Percentiles rank a stretch among this genome's conserved stretches.
These are phyloP conservation scores for Tylopilus cervinicoccineus DNA, from an alignment of 768 basidiomycete genomes.

Conservation along the genomic window DNA sequence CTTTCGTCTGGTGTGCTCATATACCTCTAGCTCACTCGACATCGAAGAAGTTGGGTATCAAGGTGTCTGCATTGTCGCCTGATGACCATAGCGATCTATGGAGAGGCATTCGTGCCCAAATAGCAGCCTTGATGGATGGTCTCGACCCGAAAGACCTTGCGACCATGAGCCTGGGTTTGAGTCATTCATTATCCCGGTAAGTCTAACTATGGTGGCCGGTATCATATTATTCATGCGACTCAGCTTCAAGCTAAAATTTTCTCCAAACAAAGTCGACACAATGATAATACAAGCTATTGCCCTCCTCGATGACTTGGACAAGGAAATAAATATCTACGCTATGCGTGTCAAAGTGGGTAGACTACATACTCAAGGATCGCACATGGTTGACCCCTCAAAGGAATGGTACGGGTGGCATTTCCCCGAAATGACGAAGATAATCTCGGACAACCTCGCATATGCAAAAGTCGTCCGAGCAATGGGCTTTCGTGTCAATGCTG, in stretches of 20 bases:
- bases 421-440: slow-evolving; percentile 98
- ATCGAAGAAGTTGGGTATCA: slow-evolving; percentile 90
- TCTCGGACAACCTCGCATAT: slow-evolving; percentile 95
- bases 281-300: slow-evolving; percentile 99
- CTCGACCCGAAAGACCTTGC: slow-evolving; percentile 91
- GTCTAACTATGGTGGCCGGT: slow-evolving; percentile 15
- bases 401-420: slow-evolving; percentile 99
- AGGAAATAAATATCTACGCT: slow-evolving; percentile 98
- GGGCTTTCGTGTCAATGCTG: slow-evolving; percentile 96
- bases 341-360: slow-evolving; percentile 92
- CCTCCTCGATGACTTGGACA: slow-evolving; percentile 96
- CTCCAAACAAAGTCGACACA: slow-evolving; percentile 98
- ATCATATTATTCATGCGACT: slow-evolving; percentile 6
- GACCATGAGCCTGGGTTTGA: slow-evolving; percentile 96
- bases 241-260: slow-evolving; percentile 99
- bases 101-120: slow-evolving; percentile 91
- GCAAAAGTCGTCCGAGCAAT: slow-evolving; percentile 90
- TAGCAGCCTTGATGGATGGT: slow-evolving; percentile 83
- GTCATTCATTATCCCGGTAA: slow-evolving; percentile 92
- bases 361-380: background rate
- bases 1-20: slow-evolving; percentile 6
- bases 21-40: slow-evolving; percentile 66
- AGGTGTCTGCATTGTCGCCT: slow-evolving; percentile 60
- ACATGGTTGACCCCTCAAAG: slow-evolving; percentile 37
- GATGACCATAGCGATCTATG: slow-evolving; percentile 78